Conservation (phyloP, 768 basidiomycete genomes). For the Collybiopsis confluens region DNA sequence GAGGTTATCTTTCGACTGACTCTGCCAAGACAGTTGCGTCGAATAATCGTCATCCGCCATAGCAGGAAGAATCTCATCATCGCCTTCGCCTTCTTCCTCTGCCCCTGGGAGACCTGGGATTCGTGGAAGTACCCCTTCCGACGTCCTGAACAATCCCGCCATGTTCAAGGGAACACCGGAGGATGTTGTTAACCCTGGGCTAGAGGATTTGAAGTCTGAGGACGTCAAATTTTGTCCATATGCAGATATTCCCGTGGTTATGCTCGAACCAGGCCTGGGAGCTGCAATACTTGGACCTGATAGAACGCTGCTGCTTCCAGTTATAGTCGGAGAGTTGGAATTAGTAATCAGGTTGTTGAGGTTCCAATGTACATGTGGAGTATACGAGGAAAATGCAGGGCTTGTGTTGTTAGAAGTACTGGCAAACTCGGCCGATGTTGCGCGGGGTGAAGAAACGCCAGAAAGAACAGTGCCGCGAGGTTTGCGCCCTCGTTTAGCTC, state of each 20-base stretch:
- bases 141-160: neutral
- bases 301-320: slow-evolving; percentile 8
- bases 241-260: slow-evolving; percentile 2
- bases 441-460: slow-evolving; percentile 19
- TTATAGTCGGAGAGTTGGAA: neutral
- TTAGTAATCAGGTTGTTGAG: slow-evolving; percentile 14
- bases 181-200: neutral
- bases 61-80: slow-evolving; percentile 74
- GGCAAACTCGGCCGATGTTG: slow-evolving; percentile 23
- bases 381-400: slow-evolving; percentile 20
- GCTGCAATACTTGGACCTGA: slow-evolving; percentile 6
- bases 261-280: slow-evolving; percentile 2
- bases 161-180: neutral
- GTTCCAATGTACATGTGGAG: slow-evolving; percentile 35
- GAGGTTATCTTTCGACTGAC: slow-evolving; percentile 83
- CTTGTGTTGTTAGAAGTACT: slow-evolving; percentile 15
- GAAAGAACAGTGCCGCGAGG: slow-evolving; percentile 30
- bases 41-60: slow-evolving; percentile 92
- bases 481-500: slow-evolving; percentile 45
- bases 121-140: slow-evolving; percentile 9
- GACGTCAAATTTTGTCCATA: neutral
- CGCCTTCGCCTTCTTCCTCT: slow-evolving; percentile 65
- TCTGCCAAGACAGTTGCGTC: slow-evolving; percentile 78
- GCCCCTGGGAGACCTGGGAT: slow-evolving; percentile 6
- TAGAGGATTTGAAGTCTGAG: neutral